Evolutionary conservation across 169 alveolate species (phyloP), one percentile per base, ranked within the genome.

Genomic region (Plasmodium yoelii): DNA sequence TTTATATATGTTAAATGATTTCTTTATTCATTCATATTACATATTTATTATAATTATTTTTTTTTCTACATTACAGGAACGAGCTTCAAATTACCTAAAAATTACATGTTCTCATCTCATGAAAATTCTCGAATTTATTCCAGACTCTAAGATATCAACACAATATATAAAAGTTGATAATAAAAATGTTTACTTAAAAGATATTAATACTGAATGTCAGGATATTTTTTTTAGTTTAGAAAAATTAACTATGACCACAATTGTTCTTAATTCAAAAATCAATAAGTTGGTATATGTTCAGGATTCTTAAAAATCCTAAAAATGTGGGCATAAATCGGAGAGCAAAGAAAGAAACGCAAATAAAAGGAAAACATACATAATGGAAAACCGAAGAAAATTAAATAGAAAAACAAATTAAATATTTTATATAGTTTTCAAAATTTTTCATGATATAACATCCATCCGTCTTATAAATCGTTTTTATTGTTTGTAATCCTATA

Each of bases 181-280:
- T 7, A 75, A 75, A 75, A 75, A 61, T 67, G 68, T 75, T 12
- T 75, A 75, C 75, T 61, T 75, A 75, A 75, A 75, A 68, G 88
- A 75, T 39, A 61, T 75, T 19, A 49, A 47, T 63, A 18, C 67
- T n/a, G 88, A 75, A 63, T 75, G 88, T 53, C 88, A 75, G 39
- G 64, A 61, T 63, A 61, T 61, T 13, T 75, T 28, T 46, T 75
- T 75, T 28, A 46, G 55, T 15, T 26, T 75, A 42, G 75, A 75
- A 63, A 75, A 75, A 75, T 57, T 75, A 63, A 46, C 75, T 55
- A 75, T 75, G 88, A 61, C 88, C n/a, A 49, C 64, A 55, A 75
- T 75, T 75, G 73, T 75, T 18, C 39, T 75, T 49, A 75, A 75
- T 63, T 75, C 88, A 49, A 75, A 75, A 56, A 63, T 75, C 22